phyloP scores from a whole-genome alignment of 768 basidiomycete genomes.

The Pleurotus tuber-regium region DNA sequence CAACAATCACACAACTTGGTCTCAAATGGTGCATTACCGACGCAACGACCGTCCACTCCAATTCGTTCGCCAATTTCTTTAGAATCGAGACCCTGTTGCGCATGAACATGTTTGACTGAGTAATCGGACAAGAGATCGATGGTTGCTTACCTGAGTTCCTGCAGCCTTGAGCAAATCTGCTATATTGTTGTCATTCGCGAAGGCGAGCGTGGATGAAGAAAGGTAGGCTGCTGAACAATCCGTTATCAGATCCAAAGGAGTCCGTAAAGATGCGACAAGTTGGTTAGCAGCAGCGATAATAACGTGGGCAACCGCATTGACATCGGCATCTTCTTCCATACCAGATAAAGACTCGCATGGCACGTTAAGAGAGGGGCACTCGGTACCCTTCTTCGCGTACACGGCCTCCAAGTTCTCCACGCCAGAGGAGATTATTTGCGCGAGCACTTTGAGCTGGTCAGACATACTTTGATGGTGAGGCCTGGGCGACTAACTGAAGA shows the following conservation, averaged over 20 bases:
- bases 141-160: slow-evolving; percentile 24
- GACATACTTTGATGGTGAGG: too few species aligned
- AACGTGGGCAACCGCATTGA: slow-evolving; percentile 15
- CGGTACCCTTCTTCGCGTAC: not conserved
- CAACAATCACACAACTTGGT: too few species aligned
- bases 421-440: not conserved
- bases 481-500: too few species aligned
- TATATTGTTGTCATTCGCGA: slow-evolving; percentile 26
- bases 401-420: not conserved
- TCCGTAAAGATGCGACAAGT: slow-evolving; percentile 18
- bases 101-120: not conserved
- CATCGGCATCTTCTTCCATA: slow-evolving; percentile 9
- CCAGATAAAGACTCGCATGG: slow-evolving; percentile 5
- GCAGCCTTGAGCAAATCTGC: slow-evolving; percentile 35
- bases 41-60: slow-evolving; percentile 23
- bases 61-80: slow-evolving; percentile 27
- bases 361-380: slow-evolving; percentile 12
- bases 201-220: slow-evolving; percentile 23
- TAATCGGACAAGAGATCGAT: not conserved
- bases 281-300: slow-evolving; percentile 25
- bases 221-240: slow-evolving; percentile 11
- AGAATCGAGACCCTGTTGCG: slow-evolving; percentile 26
- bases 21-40: too few species aligned
- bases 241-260: not conserved
- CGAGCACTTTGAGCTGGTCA: not conserved